Base-by-base conservation (phyloP, 306 rosid species). In the Hippophae tibetana region DNA sequence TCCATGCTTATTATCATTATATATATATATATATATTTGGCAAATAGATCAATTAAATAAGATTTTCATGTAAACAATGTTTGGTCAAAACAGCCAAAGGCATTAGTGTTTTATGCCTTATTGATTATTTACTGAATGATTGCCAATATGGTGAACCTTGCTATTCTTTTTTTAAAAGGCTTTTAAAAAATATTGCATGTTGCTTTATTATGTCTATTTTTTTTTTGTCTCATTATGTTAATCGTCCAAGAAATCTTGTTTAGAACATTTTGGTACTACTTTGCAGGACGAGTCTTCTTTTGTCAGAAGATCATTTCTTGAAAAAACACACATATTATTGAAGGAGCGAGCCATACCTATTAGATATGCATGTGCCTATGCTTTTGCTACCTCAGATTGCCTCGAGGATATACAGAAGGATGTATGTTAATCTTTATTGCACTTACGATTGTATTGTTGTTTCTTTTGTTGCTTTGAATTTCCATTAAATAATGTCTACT, bases 361-460 rank as follows among this genome's bases (percentile, higher is more conserved):
- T 67, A 86, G 93, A 69, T 92, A 79, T 77, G 89, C 95, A 25
- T 83, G 98, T 71, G 87, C 86, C 67, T 87, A 83, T 75, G 81
- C 95, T 71, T 60, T 92, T 76, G 86, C 78, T 53, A 57, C 70
- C 64, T 76, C 77, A 43, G 82, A 83, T 69, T 56, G 71, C 76
- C 65, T 44, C 10, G 76, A 68, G 51, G 88, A 85, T 71, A 67
- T 85, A 56, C 84, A 63, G 64, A 78, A 71, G 63, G 76, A 68
- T 67, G 98, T 92, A 86, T 68, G 78, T 61, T 60, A 44, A 10
- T 62, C 25, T 68, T 66, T 61, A 48, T 43, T 42, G 50, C 54
- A 9, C 54, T 31, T 70, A 42, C 6, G 5, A 51, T 56, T 31
- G 53, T 52, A 10, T 63, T 55, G 27, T 63, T 49, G 14, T 38